Percentiles rank a stretch among this genome's conserved stretches.
Conservation (phyloP, 2,329 filamentous ascomycete species). For the Colletotrichum salicis region DNA sequence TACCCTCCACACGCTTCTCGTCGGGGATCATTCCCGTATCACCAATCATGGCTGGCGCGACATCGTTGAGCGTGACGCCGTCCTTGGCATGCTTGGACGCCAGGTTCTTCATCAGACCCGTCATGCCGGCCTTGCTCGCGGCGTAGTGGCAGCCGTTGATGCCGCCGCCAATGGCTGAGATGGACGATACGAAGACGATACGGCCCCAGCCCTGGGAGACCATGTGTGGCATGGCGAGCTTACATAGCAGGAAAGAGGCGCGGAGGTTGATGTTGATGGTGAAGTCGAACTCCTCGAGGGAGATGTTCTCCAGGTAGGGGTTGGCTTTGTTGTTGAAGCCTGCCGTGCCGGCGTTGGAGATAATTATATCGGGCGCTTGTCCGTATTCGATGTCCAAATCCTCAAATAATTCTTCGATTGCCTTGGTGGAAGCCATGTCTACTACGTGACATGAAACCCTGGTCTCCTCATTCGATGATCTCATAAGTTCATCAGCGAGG, state of each 20-base stretch:
- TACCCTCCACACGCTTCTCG: conserved; percentile 59
- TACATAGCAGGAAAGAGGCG: conserved; percentile 70
- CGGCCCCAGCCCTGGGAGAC: conserved; percentile 68
- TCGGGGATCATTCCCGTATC: conserved; percentile 72
- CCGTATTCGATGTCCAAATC: conserved; percentile 64
- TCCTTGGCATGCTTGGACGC: conserved; percentile 66
- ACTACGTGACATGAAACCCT: conserved; percentile 65
- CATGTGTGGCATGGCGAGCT: conserved; percentile 71
- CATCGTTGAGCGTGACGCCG: conserved; percentile 74
- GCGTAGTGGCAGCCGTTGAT: conserved; percentile 72
- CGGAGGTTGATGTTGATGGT: conserved; percentile 71
- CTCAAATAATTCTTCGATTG: conserved; percentile 64
- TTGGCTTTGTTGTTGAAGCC: conserved; percentile 67
- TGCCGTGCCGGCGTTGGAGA: conserved; percentile 69
- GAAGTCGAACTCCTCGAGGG: conserved; percentile 71
- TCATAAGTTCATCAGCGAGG: conserved; percentile 2
- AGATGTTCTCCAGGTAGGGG: conserved; percentile 65
- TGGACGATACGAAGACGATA: conserved; percentile 72
- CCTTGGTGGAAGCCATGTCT: conserved; percentile 64
- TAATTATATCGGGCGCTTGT: conserved; percentile 69
- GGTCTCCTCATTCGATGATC: background rate
- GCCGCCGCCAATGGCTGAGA: conserved; percentile 71
- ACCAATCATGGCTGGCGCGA: conserved; percentile 76
- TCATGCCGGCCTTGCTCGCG: conserved; percentile 70
- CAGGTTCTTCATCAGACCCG: conserved; percentile 73